A percentile compares a stretch with the other conserved stretches of the same genome.
Conservation (phyloP, 441 rosid species). For the Mallotus repandus region DNA sequence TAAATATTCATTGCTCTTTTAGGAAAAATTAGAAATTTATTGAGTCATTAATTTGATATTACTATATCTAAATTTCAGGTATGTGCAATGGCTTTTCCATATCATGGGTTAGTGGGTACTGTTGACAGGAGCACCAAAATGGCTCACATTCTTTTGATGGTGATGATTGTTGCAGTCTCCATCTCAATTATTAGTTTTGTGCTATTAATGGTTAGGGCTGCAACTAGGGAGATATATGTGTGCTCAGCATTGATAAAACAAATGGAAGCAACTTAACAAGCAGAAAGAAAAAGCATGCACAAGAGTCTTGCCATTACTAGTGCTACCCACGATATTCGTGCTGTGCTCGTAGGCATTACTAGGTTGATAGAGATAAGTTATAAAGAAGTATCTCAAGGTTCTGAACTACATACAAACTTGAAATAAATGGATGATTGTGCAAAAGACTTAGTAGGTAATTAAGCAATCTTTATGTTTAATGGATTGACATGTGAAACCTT, state of each 20-base stretch:
- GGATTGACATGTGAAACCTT: neutral
- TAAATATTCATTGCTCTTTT: too few species aligned
- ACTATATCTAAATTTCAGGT: slow-evolving; percentile 41
- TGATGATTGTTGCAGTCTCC: slow-evolving; percentile 24
- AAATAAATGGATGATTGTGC: slow-evolving; percentile 47
- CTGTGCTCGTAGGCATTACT: slow-evolving; percentile 56
- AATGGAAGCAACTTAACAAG: slow-evolving; percentile 82
- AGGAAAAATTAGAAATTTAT: too few species aligned
- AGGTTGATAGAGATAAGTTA: slow-evolving; percentile 51
- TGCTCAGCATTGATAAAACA: slow-evolving; percentile 55
- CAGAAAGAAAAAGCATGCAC: slow-evolving; percentile 77
- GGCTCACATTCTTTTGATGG: slow-evolving; percentile 30
- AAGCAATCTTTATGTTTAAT: neutral
- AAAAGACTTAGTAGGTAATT: slow-evolving; percentile 51
- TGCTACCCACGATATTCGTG: slow-evolving; percentile 83
- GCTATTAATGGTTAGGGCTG: slow-evolving; percentile 34
- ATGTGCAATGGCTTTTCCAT: slow-evolving; percentile 48
- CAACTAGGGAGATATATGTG: slow-evolving; percentile 46
- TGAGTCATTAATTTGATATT: neutral
- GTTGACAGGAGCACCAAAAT: slow-evolving; percentile 23
- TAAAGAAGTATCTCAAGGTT: slow-evolving; percentile 33
- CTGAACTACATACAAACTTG: slow-evolving; percentile 44
- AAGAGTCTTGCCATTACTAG: slow-evolving; percentile 70
- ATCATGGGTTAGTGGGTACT: slow-evolving; percentile 22
- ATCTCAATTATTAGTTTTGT: slow-evolving; percentile 34